Conservation (phyloP, 2,329 filamentous ascomycete genomes). For the Trichophyton equinum region DNA sequence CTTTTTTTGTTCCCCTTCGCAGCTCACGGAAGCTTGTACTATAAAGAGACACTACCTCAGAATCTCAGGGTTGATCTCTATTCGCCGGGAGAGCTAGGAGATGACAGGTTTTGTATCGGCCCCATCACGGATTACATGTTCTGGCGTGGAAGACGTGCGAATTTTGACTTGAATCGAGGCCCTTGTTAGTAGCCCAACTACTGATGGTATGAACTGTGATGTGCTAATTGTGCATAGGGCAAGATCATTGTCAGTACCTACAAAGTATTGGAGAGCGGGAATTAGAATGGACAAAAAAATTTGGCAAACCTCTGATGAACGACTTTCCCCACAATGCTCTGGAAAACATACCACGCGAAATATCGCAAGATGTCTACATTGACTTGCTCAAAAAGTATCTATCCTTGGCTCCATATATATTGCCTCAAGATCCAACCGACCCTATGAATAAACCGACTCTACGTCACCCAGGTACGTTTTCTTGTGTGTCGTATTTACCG, state of each 20-base stretch:
- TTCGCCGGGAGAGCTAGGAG: constrained; percentile 6
- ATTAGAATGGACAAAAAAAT: constrained; percentile 9
- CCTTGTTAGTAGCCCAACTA: not conserved
- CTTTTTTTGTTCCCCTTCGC: constrained; percentile 8
- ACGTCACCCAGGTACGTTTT: constrained; percentile 14
- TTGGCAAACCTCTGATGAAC: constrained; percentile 9
- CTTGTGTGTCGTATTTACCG: too few relatives aligned
- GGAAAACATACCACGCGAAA: constrained; percentile 9
- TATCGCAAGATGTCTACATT: constrained; percentile 6
- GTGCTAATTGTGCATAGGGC: constrained; percentile 5
- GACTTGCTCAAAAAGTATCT: constrained; percentile 10
- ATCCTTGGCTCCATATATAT: constrained; percentile 9
- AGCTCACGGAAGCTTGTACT: constrained; percentile 10
- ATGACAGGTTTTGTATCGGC: constrained; percentile 14
- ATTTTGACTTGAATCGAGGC: constrained; percentile 6
- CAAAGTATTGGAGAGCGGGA: constrained; percentile 7
- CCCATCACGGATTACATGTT: constrained; percentile 14
- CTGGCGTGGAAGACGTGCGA: constrained; percentile 9
- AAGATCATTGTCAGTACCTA: constrained; percentile 7
- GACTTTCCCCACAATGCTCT: constrained; percentile 8
- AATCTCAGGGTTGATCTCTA: constrained; percentile 15
- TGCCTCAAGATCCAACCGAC: constrained; percentile 4
- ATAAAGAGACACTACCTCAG: constrained; percentile 7
- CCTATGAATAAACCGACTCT: constrained; percentile 8
- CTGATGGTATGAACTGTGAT: constrained; percentile 7